phyloP scores from a whole-genome alignment of 2,329 filamentous ascomycete genomes.

The Aspergillus awamori region DNA sequence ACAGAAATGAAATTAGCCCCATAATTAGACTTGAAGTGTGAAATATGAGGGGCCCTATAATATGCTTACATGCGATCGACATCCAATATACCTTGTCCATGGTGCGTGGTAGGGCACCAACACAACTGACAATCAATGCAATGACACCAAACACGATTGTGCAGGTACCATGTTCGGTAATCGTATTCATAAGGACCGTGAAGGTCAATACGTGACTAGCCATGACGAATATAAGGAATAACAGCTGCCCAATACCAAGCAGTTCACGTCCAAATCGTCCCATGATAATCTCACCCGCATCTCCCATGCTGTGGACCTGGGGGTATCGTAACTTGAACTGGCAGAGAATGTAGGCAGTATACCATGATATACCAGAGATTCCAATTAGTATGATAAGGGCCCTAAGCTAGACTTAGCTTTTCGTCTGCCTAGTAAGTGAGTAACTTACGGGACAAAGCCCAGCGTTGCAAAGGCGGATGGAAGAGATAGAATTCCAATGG shows the following conservation, averaged over 20 bases:
- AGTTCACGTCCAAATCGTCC: conserved; percentile 66
- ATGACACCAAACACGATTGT: conserved; percentile 65
- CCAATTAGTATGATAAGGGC: conserved; percentile 57
- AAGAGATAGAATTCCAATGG: conserved; percentile 60
- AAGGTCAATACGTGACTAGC: conserved; percentile 73
- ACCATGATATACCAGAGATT: conserved; percentile 59
- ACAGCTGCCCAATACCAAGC: conserved; percentile 61
- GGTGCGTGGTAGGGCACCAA: conserved; percentile 64
- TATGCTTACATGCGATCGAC: conserved; percentile 56
- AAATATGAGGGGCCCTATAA: background rate
- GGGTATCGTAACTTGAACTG: conserved; percentile 62
- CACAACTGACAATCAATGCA: conserved; percentile 60
- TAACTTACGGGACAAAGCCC: conserved; percentile 56
- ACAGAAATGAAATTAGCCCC: conserved; percentile 5
- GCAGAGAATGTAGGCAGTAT: conserved; percentile 62
- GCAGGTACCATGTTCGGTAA: conserved; percentile 64
- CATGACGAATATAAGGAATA: conserved; percentile 69
- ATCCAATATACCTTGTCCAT: conserved; percentile 64
- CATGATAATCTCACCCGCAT: conserved; percentile 65
- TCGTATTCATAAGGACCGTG: conserved; percentile 66
- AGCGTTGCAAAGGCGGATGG: conserved; percentile 57
- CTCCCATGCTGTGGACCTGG: conserved; percentile 66
- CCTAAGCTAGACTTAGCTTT: conserved; percentile 23
- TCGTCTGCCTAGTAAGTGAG: background rate
- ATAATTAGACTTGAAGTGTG: background rate